Base-by-base conservation (phyloP, 2,329 filamentous ascomycete genomes). In the Escovopsis sp. region DNA sequence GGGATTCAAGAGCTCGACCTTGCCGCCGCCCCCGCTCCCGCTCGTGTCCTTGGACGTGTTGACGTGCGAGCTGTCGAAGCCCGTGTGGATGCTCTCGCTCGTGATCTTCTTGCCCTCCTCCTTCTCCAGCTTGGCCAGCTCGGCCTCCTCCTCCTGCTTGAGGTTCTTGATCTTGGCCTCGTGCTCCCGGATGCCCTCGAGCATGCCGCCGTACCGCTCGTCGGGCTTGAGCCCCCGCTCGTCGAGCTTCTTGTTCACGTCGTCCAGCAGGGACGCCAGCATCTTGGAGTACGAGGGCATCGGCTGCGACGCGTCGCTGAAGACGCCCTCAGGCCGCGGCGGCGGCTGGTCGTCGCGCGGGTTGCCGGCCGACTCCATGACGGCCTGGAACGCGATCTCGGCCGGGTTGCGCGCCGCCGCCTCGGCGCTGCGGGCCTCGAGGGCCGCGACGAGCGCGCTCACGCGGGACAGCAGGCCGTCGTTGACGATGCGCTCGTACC, bases 261-360 rank as follows among this genome's bases (percentile, higher is more conserved):
- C 84, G 55, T 98, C 91, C 18, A 96, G 74, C 53, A 98, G 64
- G n/a, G 81, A 78, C n/a, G 85, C 85, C 82, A 98, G 88, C 91
- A 98, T 98, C 68, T 93, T 86, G 34, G 86, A 91, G 58, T 94
- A 98, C 12, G 80, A 82, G 1, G 85, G 85, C 53, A 85, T 77
- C 55, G 72, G 78, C 59, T 82, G 75, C 52, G 82, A 78, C 52
- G 82, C 78, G 43, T 85, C 72, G 36, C 73, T 71, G 56, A 93
- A 82, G 26, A 95, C 82, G 38, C 85, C 87, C 50, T 80, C 80
- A 2, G 88, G 88, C 23, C 83, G 70, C 40, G 75, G 70, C 8
- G 83, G 80, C 4, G 86, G 84, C 47, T 77, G 76, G 57, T 86
- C 77, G 54, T 93, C 84, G 45, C 81, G 75, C 38, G 79, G 72